Percentiles rank a stretch among this genome's conserved stretches.
These are phyloP conservation scores for Exophiala spinifera DNA, from an alignment of 2,329 filamentous ascomycete genomes.

Conservation along the genomic window DNA sequence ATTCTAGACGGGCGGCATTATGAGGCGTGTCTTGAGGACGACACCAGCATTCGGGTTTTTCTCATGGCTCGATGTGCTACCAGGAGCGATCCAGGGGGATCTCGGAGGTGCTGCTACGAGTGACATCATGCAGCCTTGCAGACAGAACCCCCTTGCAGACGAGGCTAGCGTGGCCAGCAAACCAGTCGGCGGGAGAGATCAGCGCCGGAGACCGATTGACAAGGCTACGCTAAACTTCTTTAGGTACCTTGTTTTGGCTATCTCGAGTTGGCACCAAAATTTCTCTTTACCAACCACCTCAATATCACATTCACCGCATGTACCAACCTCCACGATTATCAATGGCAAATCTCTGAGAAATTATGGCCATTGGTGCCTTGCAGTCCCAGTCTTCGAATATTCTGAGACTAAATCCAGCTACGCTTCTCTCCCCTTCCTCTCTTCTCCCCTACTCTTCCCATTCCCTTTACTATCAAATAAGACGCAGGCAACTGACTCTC, in stretches of 20 bases:
- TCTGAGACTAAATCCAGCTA: slow-evolving; percentile 34
- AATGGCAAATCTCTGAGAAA: slow-evolving; percentile 20
- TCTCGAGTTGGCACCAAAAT: neutral
- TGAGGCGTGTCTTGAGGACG: too few relatives aligned
- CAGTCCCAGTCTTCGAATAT: slow-evolving; percentile 22
- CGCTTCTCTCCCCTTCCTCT: slow-evolving; percentile 36
- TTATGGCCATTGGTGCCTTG: slow-evolving; percentile 19
- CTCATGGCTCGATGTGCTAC: too few relatives aligned
- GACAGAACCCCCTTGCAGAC: neutral
- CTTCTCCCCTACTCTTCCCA: slow-evolving; percentile 29
- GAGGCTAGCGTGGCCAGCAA: too few relatives aligned
- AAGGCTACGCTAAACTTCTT: neutral
- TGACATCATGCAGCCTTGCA: neutral
- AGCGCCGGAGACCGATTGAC: neutral
- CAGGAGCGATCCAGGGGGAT: too few relatives aligned
- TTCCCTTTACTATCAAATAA: slow-evolving; percentile 10
- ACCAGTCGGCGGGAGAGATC: neutral
- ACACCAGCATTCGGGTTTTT: too few relatives aligned
- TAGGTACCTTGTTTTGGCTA: neutral
- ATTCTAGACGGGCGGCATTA: neutral
- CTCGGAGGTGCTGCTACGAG: too few relatives aligned
- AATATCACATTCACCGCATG: slow-evolving; percentile 12
- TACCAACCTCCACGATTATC: slow-evolving; percentile 29
- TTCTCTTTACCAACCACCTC: slow-evolving; percentile 18
- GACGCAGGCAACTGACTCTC: slow-evolving; percentile 19